Conservation (phyloP, 257 asterid species). For the Thymus mandschuricus region DNA sequence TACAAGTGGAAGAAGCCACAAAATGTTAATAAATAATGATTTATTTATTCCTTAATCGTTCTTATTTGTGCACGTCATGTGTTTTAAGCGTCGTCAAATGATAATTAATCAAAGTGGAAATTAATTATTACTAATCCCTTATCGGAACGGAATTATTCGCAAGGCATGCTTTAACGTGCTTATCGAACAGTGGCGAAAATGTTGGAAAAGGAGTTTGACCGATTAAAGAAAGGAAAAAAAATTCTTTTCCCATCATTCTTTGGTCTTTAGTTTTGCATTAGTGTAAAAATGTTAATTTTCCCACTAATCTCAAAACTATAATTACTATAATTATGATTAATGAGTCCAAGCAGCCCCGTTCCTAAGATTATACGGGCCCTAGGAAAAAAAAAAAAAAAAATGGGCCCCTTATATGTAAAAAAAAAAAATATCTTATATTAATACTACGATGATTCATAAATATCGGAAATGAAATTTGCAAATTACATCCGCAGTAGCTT, state of each 20-base stretch:
- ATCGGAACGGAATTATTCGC: constrained; percentile 24
- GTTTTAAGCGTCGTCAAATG: constrained; percentile 33
- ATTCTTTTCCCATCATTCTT: constrained; percentile 32
- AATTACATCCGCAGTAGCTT: no score
- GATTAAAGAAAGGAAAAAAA: not conserved
- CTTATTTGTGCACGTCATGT: constrained; percentile 21
- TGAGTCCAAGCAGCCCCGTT: no score
- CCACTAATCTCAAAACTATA: not conserved
- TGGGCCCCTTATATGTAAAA: no score
- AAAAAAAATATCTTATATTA: no score
- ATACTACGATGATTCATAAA: no score
- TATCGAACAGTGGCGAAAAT: constrained; percentile 34
- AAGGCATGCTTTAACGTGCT: constrained; percentile 33
- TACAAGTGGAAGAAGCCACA: constrained; percentile 3
- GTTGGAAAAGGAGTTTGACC: constrained; percentile 48
- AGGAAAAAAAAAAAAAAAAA: no score
- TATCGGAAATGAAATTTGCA: no score
- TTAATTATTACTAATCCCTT: not conserved
- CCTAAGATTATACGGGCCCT: no score
- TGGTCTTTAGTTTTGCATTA: not conserved
- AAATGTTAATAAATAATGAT: not conserved
- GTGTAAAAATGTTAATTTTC: not conserved
- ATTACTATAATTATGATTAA: no score
- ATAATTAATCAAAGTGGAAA: not conserved
- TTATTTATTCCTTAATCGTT: constrained; percentile 2